Evolutionary conservation across 257 asterid genomes (phyloP), one percentile per base, ranked within the genome.

Genomic region (Salvia rosmarinus): DNA sequence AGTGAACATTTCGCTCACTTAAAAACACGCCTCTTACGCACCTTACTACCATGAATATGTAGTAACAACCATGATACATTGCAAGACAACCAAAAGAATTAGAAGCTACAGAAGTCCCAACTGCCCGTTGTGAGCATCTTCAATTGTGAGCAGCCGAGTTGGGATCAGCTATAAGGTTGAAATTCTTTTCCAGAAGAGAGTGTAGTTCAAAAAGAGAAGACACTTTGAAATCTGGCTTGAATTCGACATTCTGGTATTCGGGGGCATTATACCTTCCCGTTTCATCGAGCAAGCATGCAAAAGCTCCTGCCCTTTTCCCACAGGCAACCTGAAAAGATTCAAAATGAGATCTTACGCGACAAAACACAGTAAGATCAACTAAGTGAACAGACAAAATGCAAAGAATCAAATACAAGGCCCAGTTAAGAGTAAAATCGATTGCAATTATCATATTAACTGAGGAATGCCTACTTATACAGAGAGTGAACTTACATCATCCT

Each of bases 221-320:
- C 16, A 89, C 95, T 80, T 76, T 85, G 84, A 81, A 89, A 82
- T 94, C 99, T 44, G 98, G 98, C 82, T 94, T 83, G 59, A 68
- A 79, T 70, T 89, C 86, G 44, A 80, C 84, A 49, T 72, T 63
- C 34, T 75, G 74, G 84, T 80, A 89, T 59, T 84, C 84, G 0
- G 91, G 92, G 68, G 98, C 81, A 65, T 84, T 76, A 20, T 89
- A 94, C 72, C 88, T 81, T 79, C 98, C 96, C 6, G 95, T 88
- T 84, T 94, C 95, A 11, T 94, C 99, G n/a, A 91, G 96, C 85
- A 94, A 81, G 86, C 90, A 83, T 16, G 98, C 74, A 80, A 84
- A 85, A 6, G 96, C 88, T 67, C 99, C 98, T 32, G 98, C 96
- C 69, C 85, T 76, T 80, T 88, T 94, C 84, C 98, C 99, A 78